phyloP scores from a whole-genome alignment of 2,329 filamentous ascomycete genomes.

The Aspergillus sclerotialis region DNA sequence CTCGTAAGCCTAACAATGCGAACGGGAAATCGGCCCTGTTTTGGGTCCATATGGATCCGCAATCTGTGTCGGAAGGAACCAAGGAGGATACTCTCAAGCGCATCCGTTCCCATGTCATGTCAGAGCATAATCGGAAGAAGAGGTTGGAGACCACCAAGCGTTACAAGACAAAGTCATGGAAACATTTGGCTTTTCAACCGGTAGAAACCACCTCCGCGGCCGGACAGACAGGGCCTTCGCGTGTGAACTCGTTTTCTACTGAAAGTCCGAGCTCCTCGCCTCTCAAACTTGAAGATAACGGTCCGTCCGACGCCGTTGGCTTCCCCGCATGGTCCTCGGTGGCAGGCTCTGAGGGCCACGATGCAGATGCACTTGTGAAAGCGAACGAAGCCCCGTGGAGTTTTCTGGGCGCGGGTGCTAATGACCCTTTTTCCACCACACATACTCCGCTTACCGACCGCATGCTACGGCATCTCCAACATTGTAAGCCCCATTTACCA shows the following conservation, averaged over 20 bases:
- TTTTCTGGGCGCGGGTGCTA: conserved; percentile 24
- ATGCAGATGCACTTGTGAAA: conserved; percentile 6
- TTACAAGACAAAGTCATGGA: conserved; percentile 32
- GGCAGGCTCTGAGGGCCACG: conserved; percentile 9
- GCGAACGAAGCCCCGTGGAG: conserved; percentile 13
- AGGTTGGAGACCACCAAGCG: conserved; percentile 32
- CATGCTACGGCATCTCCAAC: conserved; percentile 31
- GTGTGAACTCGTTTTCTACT: not conserved
- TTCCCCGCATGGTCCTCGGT: conserved; percentile 6
- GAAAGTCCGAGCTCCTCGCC: not conserved
- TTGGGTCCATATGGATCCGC: conserved; percentile 33
- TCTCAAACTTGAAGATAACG: not conserved
- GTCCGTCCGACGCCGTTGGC: conserved; percentile 2
- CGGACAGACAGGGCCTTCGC: conserved; percentile 1
- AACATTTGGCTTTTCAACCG: conserved; percentile 29
- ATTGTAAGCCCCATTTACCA: conserved; percentile 19
- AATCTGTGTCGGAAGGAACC: conserved; percentile 30
- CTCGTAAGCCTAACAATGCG: conserved; percentile 25
- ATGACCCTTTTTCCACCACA: conserved; percentile 29
- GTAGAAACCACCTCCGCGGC: conserved; percentile 17
- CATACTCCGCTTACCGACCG: conserved; percentile 30
- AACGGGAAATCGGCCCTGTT: conserved; percentile 29
- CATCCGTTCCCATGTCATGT: conserved; percentile 38
- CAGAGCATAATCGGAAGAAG: conserved; percentile 37
- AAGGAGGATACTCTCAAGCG: conserved; percentile 34